Conservation (phyloP, 169 alveolate genomes). For the Plasmodium adleri region DNA sequence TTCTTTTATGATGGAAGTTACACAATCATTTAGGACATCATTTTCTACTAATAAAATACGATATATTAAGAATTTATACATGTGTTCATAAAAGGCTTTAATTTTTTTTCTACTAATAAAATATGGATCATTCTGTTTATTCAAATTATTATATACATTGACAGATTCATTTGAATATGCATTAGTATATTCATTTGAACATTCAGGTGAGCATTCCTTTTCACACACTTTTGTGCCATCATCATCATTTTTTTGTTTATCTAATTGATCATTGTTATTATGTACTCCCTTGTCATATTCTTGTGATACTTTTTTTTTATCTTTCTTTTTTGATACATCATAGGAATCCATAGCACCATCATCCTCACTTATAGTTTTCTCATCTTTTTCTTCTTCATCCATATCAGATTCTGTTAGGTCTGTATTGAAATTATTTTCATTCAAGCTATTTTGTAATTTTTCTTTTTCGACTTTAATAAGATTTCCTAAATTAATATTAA, state of each 20-base stretch:
- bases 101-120: constrained; percentile 18
- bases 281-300: too few relatives aligned
- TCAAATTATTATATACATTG: constrained; percentile 6
- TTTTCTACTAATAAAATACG: constrained; percentile 26
- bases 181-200: neutral
- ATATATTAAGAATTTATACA: constrained; percentile 32
- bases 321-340: too few relatives aligned
- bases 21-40: constrained; percentile 11
- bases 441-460: constrained; percentile 10
- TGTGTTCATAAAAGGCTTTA: constrained; percentile 44
- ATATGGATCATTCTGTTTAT: constrained; percentile 2
- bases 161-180: neutral
- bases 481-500: constrained; percentile 38
- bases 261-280: too few relatives aligned
- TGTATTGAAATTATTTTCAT: neutral
- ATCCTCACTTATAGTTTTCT: neutral
- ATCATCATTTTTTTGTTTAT: neutral
- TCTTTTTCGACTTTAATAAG: constrained; percentile 48
- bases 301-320: too few relatives aligned
- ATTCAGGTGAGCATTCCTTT: neutral
- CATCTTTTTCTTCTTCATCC: constrained; percentile 9
- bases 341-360: neutral
- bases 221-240: neutral
- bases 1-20: constrained; percentile 3
- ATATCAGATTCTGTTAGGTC: constrained; percentile 16